These are phyloP conservation scores for Sporothrix schenckii DNA, from an alignment of 2,329 filamentous ascomycete genomes.

Conservation along the genomic window DNA sequence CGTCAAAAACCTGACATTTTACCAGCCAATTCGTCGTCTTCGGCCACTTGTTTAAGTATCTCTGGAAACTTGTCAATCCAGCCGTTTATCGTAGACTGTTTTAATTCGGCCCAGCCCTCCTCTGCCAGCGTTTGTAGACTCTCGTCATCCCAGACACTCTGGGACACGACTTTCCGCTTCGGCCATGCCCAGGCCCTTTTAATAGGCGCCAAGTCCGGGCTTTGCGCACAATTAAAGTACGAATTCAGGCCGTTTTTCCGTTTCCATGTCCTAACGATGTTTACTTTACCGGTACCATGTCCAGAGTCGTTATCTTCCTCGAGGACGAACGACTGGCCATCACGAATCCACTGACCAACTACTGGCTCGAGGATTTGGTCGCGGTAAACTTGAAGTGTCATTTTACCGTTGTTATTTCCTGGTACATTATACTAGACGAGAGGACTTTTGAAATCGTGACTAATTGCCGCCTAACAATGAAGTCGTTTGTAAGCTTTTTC, in stretches of 20 bases:
- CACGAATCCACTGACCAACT: neutral
- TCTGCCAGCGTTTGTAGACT: neutral
- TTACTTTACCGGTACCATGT: neutral
- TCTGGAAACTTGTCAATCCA: neutral
- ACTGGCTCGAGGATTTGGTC: neutral
- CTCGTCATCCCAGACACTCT: neutral
- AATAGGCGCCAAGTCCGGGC: neutral
- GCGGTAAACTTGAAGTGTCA: neutral
- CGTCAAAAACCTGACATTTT: constrained; percentile 1
- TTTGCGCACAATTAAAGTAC: neutral
- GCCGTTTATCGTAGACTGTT: constrained; percentile 6
- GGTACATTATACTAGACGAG: neutral
- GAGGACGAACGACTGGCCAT: neutral
- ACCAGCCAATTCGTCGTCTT: neutral
- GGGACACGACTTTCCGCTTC: neutral
- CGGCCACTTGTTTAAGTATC: neutral
- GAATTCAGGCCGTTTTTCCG: neutral
- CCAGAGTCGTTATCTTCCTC: neutral
- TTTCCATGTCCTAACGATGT: neutral
- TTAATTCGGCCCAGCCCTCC: neutral
- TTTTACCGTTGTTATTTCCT: neutral
- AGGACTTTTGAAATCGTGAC: neutral
- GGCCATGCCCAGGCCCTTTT: neutral
- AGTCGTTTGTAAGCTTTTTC: neutral
- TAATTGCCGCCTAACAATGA: neutral